These are phyloP conservation scores for Zopfochytrium polystomum DNA, from an alignment of 371 early-diverging fungal genomes.

Conservation along the genomic window DNA sequence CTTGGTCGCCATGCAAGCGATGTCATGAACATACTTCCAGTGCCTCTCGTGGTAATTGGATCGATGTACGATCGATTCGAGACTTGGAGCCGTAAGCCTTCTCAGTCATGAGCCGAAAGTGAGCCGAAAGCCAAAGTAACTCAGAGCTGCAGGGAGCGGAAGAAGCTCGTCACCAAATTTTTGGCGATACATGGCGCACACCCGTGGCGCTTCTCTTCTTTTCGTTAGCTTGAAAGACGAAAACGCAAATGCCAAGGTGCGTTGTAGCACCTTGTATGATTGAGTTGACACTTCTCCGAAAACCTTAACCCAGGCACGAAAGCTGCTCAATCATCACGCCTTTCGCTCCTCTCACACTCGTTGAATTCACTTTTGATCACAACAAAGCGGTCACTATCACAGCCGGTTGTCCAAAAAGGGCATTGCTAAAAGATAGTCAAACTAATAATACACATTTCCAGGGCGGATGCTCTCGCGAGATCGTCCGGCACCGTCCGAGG, in stretches of 20 bases:
- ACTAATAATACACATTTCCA: conserved; percentile 25
- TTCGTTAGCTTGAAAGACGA: conserved; percentile 43
- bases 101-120: not conserved
- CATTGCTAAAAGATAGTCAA: too few species aligned
- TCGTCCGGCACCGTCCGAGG: conserved; percentile 40
- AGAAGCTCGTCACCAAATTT: conserved; percentile 36
- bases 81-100: conserved; percentile 45
- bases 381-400: conserved; percentile 44
- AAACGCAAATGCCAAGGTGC: conserved; percentile 26
- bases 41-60: conserved; percentile 45
- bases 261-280: not conserved
- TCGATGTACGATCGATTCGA: conserved; percentile 46
- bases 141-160: conserved; percentile 39
- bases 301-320: not conserved
- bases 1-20: conserved; percentile 14
- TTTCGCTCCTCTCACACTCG: conserved; percentile 34
- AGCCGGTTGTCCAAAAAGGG: too few species aligned
- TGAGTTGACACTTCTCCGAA: too few species aligned
- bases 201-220: conserved; percentile 44
- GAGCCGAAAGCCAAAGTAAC: too few species aligned
- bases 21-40: conserved; percentile 31
- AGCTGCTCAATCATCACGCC: conserved; percentile 38
- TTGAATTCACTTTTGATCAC: conserved; percentile 34
- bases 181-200: conserved; percentile 47
- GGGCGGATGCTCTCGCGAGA: conserved; percentile 44